Base-by-base conservation (phyloP, 148 eudicot genomes). In the Suaeda aralocaspica region DNA sequence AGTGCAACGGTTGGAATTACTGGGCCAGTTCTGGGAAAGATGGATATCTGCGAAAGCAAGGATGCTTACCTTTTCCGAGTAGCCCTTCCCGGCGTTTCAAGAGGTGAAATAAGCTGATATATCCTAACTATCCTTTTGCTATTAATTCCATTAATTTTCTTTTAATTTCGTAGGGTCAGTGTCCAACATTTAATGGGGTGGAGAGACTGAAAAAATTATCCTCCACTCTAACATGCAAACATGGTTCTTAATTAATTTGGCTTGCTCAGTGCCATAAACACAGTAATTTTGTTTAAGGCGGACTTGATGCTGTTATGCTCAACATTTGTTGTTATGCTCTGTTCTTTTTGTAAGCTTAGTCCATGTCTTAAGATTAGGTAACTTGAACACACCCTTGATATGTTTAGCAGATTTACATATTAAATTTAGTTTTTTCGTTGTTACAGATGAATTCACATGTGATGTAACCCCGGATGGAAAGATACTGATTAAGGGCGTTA, bases 71-170 rank as follows among this genome's bases (percentile, higher is more conserved):
- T 81, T 41, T 88, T 91, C 64, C 84, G 94, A 34, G 88, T 91
- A 67, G 68, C 87, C 66, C 84, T 91, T 53, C 94, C 97, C 2
- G 97, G 97, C 39, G 97, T 88, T 44, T 74, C 80, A 45, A 68
- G 71, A 50, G 96, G 87, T 86, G 50, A 71, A 64, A 78, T 78
- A 69, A 51, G 51, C 44, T 45, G 26, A 63, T 33, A 68, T 51
- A 58, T 61, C 34, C 64, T 75, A 46, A 34, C n/a, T n/a, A n/a
- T n/a, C n/a, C n/a, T n/a, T n/a, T n/a, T n/a, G n/a, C 67, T 50
- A 28, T 46, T n/a, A 18, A 2, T 57, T 56, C 5, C 9, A 8
- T 29, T 70, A 33, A n/a, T 31, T 8, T 62, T 2, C 44, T 58
- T n/a, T 45, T 45, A 4, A 22, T 44, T 22, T 48, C 39, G 16